Conservation (phyloP, 192 early-diverging fungal genomes). For the Pilobolus umbonatus region DNA sequence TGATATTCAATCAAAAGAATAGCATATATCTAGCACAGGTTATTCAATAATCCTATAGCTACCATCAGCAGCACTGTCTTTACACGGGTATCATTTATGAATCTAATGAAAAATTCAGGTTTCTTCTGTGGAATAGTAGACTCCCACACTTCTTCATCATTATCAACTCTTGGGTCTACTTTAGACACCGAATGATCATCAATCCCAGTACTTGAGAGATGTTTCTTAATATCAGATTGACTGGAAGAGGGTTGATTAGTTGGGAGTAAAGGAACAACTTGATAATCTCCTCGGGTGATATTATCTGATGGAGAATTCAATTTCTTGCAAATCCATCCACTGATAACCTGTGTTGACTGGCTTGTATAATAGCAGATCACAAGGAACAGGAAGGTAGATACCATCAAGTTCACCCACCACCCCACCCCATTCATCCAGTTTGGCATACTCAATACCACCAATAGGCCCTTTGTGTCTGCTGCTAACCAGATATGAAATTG, state of each 20-base stretch:
- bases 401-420: constrained; percentile 50
- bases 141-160: neutral
- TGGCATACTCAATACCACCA: constrained; percentile 45
- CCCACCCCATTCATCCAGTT: constrained; percentile 33
- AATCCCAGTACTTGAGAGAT: neutral
- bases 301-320: neutral
- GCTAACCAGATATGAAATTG: constrained; percentile 80
- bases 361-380: constrained; percentile 42
- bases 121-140: neutral
- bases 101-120: neutral
- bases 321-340: constrained; percentile 18
- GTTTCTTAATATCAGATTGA: neutral
- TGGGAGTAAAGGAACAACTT: constrained; percentile 25
- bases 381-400: constrained; percentile 47
- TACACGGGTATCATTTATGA: constrained; percentile 8
- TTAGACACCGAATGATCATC: neutral
- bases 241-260: neutral
- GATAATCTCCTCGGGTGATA: constrained; percentile 6
- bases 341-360: constrained; percentile 36
- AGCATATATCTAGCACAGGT: neutral
- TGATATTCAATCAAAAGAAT: no score
- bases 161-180: neutral
- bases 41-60: neutral
- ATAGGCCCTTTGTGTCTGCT: constrained; percentile 67
- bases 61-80: neutral